Percentiles rank a stretch among this genome's conserved stretches.
These are phyloP conservation scores for Peronospora destructor DNA, from an alignment of 352 stramenopile genomes.

Conservation along the genomic window DNA sequence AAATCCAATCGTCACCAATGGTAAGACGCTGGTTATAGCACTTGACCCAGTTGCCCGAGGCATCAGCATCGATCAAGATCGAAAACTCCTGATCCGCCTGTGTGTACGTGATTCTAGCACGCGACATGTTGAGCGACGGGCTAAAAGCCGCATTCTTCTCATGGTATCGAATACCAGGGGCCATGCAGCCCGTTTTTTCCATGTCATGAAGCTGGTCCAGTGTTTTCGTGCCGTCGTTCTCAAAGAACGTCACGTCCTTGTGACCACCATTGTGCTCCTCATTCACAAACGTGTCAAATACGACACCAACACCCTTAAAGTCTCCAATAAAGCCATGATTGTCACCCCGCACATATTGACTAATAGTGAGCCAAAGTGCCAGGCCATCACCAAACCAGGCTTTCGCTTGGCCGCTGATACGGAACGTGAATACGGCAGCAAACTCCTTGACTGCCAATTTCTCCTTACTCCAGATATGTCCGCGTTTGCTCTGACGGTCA, in stretches of 20 bases:
- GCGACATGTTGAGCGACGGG: constrained; percentile 71
- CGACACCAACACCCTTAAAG: constrained; percentile 67
- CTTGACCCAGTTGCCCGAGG: constrained; percentile 62
- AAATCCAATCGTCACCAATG: constrained; percentile 48
- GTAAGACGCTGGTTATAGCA: constrained; percentile 52
- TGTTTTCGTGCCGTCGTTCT: constrained; percentile 70
- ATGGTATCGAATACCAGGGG: constrained; percentile 71
- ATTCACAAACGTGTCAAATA: constrained; percentile 86
- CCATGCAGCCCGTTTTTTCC: constrained; percentile 68
- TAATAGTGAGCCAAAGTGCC: constrained; percentile 72
- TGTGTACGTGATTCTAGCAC: constrained; percentile 73
- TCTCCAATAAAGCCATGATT: constrained; percentile 76
- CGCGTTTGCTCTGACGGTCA: constrained; percentile 71
- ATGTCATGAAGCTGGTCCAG: constrained; percentile 73
- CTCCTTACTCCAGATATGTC: constrained; percentile 68
- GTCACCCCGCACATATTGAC: constrained; percentile 49
- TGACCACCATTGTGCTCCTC: constrained; percentile 67
- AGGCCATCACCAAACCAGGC: constrained; percentile 74
- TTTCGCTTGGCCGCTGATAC: constrained; percentile 74
- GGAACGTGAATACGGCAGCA: constrained; percentile 72
- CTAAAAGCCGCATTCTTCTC: constrained; percentile 75
- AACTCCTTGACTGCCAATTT: constrained; percentile 58
- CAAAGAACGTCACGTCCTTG: constrained; percentile 78
- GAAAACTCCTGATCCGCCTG: constrained; percentile 46
- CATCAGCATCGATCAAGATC: constrained; percentile 68